Conservation (phyloP, 495 filamentous ascomycete species). For the Neurospora sp. region DNA sequence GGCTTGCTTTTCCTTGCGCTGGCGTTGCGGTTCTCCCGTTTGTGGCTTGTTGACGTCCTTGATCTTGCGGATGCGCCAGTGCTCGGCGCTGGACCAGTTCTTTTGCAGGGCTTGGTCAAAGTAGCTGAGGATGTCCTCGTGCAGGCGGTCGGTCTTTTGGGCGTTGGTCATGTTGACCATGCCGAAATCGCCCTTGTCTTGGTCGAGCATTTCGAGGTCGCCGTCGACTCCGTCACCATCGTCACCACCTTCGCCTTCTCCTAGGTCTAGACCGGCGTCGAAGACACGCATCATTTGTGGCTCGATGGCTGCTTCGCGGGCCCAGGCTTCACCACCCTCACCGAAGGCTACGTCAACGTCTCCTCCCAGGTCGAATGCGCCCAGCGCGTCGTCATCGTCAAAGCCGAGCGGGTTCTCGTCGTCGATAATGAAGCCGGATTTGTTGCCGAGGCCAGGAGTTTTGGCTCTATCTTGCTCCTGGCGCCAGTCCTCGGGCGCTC, state of each 20-base stretch:
- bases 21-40: slow-evolving; percentile 38
- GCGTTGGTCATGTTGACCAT: slow-evolving; percentile 60
- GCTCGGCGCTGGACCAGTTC: slow-evolving; percentile 98
- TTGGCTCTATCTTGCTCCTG: slow-evolving; percentile 51
- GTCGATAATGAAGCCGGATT: slow-evolving; percentile 73
- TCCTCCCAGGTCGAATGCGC: slow-evolving; percentile 56
- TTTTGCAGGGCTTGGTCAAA: slow-evolving; percentile 92
- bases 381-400: slow-evolving; percentile 70
- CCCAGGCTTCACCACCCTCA: slow-evolving; percentile 36
- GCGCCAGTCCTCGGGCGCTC: slow-evolving; percentile 76
- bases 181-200: slow-evolving; percentile 48
- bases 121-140: slow-evolving; percentile 91
- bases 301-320: slow-evolving; percentile 54
- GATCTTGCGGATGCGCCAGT: slow-evolving; percentile 93
- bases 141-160: slow-evolving; percentile 48
- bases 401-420: slow-evolving; percentile 71
- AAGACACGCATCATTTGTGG: slow-evolving; percentile 53
- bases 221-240: slow-evolving; percentile 54
- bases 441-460: slow-evolving; percentile 46
- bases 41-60: slow-evolving; percentile 62
- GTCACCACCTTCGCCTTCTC: slow-evolving; percentile 41
- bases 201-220: slow-evolving; percentile 32
- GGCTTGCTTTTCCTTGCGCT: slow-evolving; percentile 87
- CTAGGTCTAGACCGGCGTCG: slow-evolving; percentile 39
- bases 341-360: background rate